A percentile compares a stretch with the other conserved stretches of the same genome.
Conservation (phyloP, 495 filamentous ascomycete species). For the Penicillium subrubescens region DNA sequence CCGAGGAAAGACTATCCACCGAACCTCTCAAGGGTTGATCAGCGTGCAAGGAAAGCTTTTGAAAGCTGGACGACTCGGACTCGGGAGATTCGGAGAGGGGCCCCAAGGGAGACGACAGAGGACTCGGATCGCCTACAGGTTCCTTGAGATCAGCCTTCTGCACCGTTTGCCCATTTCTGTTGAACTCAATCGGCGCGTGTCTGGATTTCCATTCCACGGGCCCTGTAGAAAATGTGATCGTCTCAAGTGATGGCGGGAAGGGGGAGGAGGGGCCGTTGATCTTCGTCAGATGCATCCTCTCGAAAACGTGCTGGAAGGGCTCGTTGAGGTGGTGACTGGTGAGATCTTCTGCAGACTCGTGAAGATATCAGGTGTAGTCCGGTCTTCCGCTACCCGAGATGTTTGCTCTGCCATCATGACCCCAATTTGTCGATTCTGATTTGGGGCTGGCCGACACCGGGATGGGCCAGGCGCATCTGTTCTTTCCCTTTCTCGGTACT, state of each 20-base stretch:
- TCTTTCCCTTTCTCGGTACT: neutral
- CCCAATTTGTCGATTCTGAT: neutral
- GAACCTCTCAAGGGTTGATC: constrained; percentile 45
- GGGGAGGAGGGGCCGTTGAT: constrained; percentile 7
- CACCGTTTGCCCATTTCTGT: neutral
- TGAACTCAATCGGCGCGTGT: constrained; percentile 16
- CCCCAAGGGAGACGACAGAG: constrained; percentile 49
- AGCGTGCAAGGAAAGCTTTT: constrained; percentile 58
- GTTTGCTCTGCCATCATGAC: neutral
- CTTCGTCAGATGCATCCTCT: constrained; percentile 21
- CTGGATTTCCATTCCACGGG: constrained; percentile 11
- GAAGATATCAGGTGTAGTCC: neutral
- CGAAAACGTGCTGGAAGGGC: constrained; percentile 10
- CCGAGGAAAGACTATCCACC: constrained; percentile 43
- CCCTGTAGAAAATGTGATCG: constrained; percentile 8
- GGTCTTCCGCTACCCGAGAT: neutral
- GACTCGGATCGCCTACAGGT: constrained; percentile 47
- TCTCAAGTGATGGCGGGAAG: constrained; percentile 22
- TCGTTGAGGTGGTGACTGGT: neutral
- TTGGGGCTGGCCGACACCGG: neutral
- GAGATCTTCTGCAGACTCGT: neutral
- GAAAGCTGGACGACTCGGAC: constrained; percentile 44
- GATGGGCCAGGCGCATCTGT: neutral
- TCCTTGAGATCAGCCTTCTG: constrained; percentile 25
- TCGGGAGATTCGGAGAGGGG: constrained; percentile 47